These are phyloP conservation scores for Coemansia sp. DNA, from an alignment of 192 early-diverging fungal species.

Conservation along the genomic window DNA sequence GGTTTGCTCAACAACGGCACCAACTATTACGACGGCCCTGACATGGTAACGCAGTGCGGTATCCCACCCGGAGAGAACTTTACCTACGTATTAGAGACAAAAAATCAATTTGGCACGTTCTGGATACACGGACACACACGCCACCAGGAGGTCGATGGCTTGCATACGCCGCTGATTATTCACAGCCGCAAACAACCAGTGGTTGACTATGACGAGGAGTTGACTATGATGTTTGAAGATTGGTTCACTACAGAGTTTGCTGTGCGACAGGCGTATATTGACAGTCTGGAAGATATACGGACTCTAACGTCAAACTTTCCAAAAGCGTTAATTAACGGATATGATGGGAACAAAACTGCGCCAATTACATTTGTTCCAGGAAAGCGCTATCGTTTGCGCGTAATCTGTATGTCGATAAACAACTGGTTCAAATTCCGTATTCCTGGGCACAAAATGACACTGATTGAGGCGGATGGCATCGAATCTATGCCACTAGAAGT, in stretches of 20 bases:
- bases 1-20: too few species aligned
- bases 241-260: slow-evolving; percentile 54
- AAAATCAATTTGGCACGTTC: slow-evolving; percentile 63
- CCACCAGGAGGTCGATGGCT: slow-evolving; percentile 74
- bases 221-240: slow-evolving; percentile 59
- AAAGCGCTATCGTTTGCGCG: slow-evolving; percentile 72
- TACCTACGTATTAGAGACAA: slow-evolving; percentile 61
- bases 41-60: too few species aligned
- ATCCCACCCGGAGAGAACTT: slow-evolving; percentile 31
- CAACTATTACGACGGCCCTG: too few species aligned
- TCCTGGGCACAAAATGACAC: slow-evolving; percentile 68
- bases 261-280: slow-evolving; percentile 35
- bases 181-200: slow-evolving; percentile 46
- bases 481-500: slow-evolving; percentile 54
- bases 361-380: slow-evolving; percentile 61
- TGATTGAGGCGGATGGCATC: slow-evolving; percentile 77
- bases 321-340: slow-evolving; percentile 27
- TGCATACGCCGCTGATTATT: slow-evolving; percentile 66
- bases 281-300: slow-evolving; percentile 45
- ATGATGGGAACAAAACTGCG: slow-evolving; percentile 51
- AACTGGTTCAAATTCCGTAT: slow-evolving; percentile 30
- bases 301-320: slow-evolving; percentile 41
- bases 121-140: slow-evolving; percentile 72
- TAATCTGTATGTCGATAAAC: slow-evolving; percentile 71
- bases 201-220: slow-evolving; percentile 57